Conservation (phyloP, 1,139 yeast species). For the Blastobotrys arbuscula region DNA sequence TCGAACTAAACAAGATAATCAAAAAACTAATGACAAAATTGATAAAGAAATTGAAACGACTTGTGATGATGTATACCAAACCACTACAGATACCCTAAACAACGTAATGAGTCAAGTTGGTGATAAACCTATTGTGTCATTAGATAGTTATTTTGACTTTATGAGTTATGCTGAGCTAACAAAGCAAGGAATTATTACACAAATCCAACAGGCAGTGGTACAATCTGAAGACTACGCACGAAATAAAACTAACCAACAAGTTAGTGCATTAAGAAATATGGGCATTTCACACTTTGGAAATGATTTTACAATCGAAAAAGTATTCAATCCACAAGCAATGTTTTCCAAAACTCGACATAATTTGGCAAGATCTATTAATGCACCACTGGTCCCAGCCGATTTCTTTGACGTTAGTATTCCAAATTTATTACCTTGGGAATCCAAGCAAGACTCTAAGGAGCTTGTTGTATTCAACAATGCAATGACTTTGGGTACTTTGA, state of each 20-base stretch:
- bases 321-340: slow-evolving; percentile 77
- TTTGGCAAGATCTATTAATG: slow-evolving; percentile 52
- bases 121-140: slow-evolving; percentile 50
- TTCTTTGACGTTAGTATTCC: slow-evolving; percentile 52
- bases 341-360: slow-evolving; percentile 69
- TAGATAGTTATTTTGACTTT: slow-evolving; percentile 57
- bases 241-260: slow-evolving; percentile 50
- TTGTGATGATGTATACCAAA: slow-evolving; percentile 54
- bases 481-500: slow-evolving; percentile 36
- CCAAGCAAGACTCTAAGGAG: slow-evolving; percentile 3
- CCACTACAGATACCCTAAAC: slow-evolving; percentile 51
- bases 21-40: slow-evolving; percentile 52
- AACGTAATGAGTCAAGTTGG: slow-evolving; percentile 53
- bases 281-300: slow-evolving; percentile 48
- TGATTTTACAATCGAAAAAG: slow-evolving; percentile 49
- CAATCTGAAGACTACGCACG: slow-evolving; percentile 68
- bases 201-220: slow-evolving; percentile 57
- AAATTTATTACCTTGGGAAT: slow-evolving; percentile 4
- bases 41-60: slow-evolving; percentile 59
- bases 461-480: slow-evolving; percentile 33
- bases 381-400: slow-evolving; percentile 58
- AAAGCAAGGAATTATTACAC: slow-evolving; percentile 60
- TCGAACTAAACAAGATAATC: slow-evolving; percentile 46
- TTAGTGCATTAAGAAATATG: slow-evolving; percentile 54
- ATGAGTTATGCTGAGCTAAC: slow-evolving; percentile 68